These are phyloP conservation scores for Candida tammaniensis DNA, from an alignment of 805 yeast genomes.

Conservation along the genomic window DNA sequence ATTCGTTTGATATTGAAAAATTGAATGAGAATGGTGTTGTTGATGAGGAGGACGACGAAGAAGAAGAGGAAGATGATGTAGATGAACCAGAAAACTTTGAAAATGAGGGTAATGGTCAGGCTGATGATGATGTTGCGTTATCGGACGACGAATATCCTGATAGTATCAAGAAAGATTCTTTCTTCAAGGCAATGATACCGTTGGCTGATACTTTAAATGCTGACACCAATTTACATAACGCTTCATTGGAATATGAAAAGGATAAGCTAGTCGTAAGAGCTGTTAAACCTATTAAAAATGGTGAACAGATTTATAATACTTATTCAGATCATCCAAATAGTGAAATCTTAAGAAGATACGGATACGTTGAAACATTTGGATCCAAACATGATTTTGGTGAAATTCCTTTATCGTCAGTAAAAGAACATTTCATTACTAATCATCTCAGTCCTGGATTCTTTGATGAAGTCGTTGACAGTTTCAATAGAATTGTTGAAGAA, in stretches of 20 bases:
- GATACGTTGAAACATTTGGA: constrained; percentile 76
- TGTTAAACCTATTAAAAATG: constrained; percentile 53
- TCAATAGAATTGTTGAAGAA: constrained; percentile 21
- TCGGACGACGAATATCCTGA: constrained; percentile 15
- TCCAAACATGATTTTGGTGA: constrained; percentile 83
- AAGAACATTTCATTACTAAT: constrained; percentile 27
- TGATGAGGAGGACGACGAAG: constrained; percentile 22
- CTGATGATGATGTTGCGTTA: constrained; percentile 3
- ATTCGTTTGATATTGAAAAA: constrained; percentile 80
- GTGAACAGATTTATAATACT: constrained; percentile 80
- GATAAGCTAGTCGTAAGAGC: constrained; percentile 69
- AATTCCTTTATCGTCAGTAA: constrained; percentile 46
- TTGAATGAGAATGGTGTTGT: constrained; percentile 18
- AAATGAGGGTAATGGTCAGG: constrained; percentile 2
- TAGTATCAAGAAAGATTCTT: constrained; percentile 25
- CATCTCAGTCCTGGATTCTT: constrained; percentile 24
- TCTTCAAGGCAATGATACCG: constrained; percentile 84
- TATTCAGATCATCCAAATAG: constrained; percentile 90
- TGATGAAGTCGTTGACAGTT: constrained; percentile 32
- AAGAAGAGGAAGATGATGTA: constrained; percentile 20
- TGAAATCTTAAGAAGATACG: constrained; percentile 88
- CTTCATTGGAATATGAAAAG: constrained; percentile 55
- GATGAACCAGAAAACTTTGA: constrained; percentile 11
- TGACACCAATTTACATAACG: constrained; percentile 74
- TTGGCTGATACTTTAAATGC: constrained; percentile 90